These are phyloP conservation scores for Lipomyces starkeyi DNA, from an alignment of 805 yeast genomes.

Conservation along the genomic window DNA sequence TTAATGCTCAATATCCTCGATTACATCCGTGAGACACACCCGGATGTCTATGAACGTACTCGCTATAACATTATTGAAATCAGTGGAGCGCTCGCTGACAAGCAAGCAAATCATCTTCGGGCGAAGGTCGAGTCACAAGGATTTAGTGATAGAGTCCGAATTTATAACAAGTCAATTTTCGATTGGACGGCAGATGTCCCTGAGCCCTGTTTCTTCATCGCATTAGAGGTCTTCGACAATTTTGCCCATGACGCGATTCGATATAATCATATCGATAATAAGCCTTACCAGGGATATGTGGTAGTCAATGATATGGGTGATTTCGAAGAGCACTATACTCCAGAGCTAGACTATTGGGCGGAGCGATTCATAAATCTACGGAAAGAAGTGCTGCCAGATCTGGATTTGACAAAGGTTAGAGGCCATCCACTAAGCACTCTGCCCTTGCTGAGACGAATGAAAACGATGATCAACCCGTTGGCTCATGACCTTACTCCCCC, in stretches of 20 bases:
- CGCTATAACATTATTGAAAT: slow-evolving; percentile 77
- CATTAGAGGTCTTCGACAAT: slow-evolving; percentile 83
- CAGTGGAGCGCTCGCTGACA: slow-evolving; percentile 63
- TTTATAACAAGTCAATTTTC: slow-evolving; percentile 76
- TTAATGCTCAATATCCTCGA: slow-evolving; percentile 76
- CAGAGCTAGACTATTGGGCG: slow-evolving; percentile 47
- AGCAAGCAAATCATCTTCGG: slow-evolving; percentile 53
- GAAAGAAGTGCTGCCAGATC: slow-evolving; percentile 44
- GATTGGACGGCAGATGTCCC: slow-evolving; percentile 62
- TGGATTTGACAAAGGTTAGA: slow-evolving; percentile 44
- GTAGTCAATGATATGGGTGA: slow-evolving; percentile 74
- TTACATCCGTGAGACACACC: slow-evolving; percentile 64
- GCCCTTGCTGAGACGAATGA: slow-evolving; percentile 49
- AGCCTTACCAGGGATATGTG: slow-evolving; percentile 80
- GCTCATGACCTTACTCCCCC: slow-evolving; percentile 70
- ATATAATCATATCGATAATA: slow-evolving; percentile 68
- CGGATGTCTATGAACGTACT: slow-evolving; percentile 73
- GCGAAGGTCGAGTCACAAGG: slow-evolving; percentile 48
- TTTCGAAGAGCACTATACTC: slow-evolving; percentile 66
- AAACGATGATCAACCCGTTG: slow-evolving; percentile 65
- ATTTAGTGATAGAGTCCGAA: slow-evolving; percentile 62
- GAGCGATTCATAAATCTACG: slow-evolving; percentile 62
- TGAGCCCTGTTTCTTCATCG: slow-evolving; percentile 73
- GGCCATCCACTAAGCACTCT: slow-evolving; percentile 69
- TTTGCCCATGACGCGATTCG: slow-evolving; percentile 81